phyloP scores from a whole-genome alignment of 164 flowering plant species.

The Berberis vulgaris region DNA sequence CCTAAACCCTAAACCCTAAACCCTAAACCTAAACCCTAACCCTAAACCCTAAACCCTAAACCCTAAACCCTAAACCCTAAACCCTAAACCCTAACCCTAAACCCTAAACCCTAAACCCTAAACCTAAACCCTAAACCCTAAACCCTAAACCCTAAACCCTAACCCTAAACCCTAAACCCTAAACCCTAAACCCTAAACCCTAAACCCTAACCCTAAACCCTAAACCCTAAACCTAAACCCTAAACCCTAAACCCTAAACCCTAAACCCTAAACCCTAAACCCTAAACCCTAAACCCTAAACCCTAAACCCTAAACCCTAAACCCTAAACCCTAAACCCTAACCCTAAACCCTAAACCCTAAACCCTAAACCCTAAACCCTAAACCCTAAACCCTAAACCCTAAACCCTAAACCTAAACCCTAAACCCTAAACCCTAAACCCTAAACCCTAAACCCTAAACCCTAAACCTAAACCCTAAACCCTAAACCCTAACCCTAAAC shows the following conservation, averaged over 20 bases:
- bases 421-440: conserved; percentile 16
- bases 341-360: conserved; percentile 13
- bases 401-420: conserved; percentile 15
- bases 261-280: conserved; percentile 16
- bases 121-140: conserved; percentile 18
- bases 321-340: conserved; percentile 13
- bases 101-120: no score
- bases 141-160: conserved; percentile 18
- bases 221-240: no score
- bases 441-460: conserved; percentile 15
- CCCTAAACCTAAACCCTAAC: no score
- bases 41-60: conserved; percentile 13
- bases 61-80: conserved; percentile 14
- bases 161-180: conserved; percentile 12
- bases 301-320: conserved; percentile 16
- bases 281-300: conserved; percentile 17
- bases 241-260: conserved; percentile 17
- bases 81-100: conserved; percentile 14
- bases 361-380: conserved; percentile 13
- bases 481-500: conserved; percentile 15
- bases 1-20: conserved; percentile 9
- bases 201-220: conserved; percentile 19
- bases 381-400: conserved; percentile 17
- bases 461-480: no score
- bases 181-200: conserved; percentile 17